Conservation (phyloP, 2,329 filamentous ascomycete species). For the Fusarium sp. region DNA sequence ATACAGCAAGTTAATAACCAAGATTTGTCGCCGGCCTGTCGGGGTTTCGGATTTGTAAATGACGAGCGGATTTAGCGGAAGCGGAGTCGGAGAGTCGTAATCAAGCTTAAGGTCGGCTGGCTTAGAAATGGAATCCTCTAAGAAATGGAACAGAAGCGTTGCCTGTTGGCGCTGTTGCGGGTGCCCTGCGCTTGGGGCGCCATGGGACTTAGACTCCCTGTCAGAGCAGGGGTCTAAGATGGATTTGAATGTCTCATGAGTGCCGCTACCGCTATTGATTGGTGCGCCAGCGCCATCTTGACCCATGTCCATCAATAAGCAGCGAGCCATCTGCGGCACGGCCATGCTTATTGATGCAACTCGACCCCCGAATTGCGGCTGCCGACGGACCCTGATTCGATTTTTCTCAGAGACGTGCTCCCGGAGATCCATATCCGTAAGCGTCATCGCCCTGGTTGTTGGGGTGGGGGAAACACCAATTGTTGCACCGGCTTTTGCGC, state of each 20-base stretch:
- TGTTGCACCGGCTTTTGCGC: conserved; percentile 25
- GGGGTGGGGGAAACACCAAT: conserved; percentile 35
- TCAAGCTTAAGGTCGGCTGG: conserved; percentile 24
- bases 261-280: conserved; percentile 36
- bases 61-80: conserved; percentile 37
- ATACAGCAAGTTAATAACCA: conserved; percentile 21
- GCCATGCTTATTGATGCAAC: conserved; percentile 42
- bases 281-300: conserved; percentile 44
- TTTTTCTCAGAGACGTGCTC: conserved; percentile 28
- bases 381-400: conserved; percentile 41
- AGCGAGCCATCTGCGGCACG: conserved; percentile 34
- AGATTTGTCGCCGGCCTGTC: conserved; percentile 27
- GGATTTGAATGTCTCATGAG: conserved; percentile 43
- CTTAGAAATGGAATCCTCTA: conserved; percentile 41
- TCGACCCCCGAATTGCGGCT: conserved; percentile 44
- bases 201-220: conserved; percentile 34
- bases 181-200: conserved; percentile 33
- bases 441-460: conserved; percentile 31
- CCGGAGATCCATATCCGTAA: conserved; percentile 43
- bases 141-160: conserved; percentile 34
- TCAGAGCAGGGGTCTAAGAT: conserved; percentile 32
- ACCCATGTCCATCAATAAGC: conserved; percentile 43
- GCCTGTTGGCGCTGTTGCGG: conserved; percentile 22
- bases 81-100: conserved; percentile 30
- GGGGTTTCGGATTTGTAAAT: conserved; percentile 43